Conservation (phyloP, 1,284 basidiomycete species). For the Abortiporus biennis region DNA sequence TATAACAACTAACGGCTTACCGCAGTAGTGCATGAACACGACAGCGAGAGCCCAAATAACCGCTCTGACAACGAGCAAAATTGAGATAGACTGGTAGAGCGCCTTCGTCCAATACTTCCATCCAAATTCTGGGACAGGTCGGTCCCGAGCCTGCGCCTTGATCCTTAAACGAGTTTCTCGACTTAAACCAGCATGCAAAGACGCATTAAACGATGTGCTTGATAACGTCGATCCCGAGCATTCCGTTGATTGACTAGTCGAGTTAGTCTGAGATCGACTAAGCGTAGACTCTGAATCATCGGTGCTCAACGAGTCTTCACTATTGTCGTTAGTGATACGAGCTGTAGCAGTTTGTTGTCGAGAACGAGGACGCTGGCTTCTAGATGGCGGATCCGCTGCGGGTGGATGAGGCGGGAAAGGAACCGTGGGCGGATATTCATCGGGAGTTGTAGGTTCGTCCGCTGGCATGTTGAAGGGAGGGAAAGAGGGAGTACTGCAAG, state of each 20-base stretch:
- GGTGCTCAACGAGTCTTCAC: constrained; percentile 13
- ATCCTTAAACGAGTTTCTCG: constrained; percentile 22
- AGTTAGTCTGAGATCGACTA: constrained; percentile 3
- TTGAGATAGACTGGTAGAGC: constrained; percentile 17
- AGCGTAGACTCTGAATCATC: constrained; percentile 7
- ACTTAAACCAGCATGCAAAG: constrained; percentile 22
- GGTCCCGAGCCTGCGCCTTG: constrained; percentile 22
- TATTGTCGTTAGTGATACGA: no score
- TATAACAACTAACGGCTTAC: constrained; percentile 13
- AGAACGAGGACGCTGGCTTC: background rate
- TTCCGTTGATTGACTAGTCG: constrained; percentile 1
- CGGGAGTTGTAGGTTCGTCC: background rate
- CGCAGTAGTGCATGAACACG: constrained; percentile 27
- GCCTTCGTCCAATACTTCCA: constrained; percentile 20
- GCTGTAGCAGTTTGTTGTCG: background rate
- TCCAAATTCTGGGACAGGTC: constrained; percentile 20
- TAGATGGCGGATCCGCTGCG: background rate
- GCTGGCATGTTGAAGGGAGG: background rate
- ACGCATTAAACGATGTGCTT: constrained; percentile 20
- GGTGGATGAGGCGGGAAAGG: background rate
- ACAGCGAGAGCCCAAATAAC: constrained; percentile 23
- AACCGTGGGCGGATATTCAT: background rate
- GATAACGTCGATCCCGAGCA: constrained; percentile 18
- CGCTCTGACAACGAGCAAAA: constrained; percentile 18
- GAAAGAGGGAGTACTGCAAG: no score